Evolutionary conservation across 2,329 filamentous ascomycete genomes (phyloP), one percentile per base, ranked within the genome.

Genomic region (Diaporthe humulicola): DNA sequence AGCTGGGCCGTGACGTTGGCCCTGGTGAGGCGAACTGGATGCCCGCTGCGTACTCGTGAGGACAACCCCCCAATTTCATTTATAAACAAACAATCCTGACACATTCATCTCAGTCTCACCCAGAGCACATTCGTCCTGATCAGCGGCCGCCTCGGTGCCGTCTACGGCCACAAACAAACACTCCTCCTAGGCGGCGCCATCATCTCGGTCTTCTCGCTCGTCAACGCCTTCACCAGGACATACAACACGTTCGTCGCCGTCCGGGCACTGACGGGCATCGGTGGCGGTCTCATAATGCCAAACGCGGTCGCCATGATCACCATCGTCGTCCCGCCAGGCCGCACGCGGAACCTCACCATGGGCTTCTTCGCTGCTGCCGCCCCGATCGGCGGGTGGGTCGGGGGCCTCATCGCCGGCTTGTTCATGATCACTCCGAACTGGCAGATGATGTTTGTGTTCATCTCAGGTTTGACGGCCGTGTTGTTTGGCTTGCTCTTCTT

Each of bases 41-140:
- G 74, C 81, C 82, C 9, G 84, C 84, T 25, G 80, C 84, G 1
- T 85, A 84, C 64, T 80, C 83, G 82, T 84, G 76, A 30, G 79
- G 79, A 40, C n/a, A 12, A 2, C 4, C 17, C 1, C 19, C 33
- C 4, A 3, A 3, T 3, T 4, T 56, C 25, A 14, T n/a, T 7
- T n/a, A 14, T 2, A 48, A n/a, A 9, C 7, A 22, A 48, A 3
- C 38, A 4, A 36, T 36, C 2, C 38, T 61, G 56, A 33, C 30
- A 30, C 5, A 15, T 6, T 1, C 7, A 7, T 52, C n/a, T 3
- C 42, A 88, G 86, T 2, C 80, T 89, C 17, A 86, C 88, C 0
- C 87, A 89, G 76, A 86, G 88, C 3, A 85, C 88, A 2, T 89
- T 90, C 74, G 87, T 90, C 22, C 81, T 90, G 0, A 83, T 88